phyloP scores from a whole-genome alignment of 2,329 filamentous ascomycete genomes.

The Juglanconis sp. region DNA sequence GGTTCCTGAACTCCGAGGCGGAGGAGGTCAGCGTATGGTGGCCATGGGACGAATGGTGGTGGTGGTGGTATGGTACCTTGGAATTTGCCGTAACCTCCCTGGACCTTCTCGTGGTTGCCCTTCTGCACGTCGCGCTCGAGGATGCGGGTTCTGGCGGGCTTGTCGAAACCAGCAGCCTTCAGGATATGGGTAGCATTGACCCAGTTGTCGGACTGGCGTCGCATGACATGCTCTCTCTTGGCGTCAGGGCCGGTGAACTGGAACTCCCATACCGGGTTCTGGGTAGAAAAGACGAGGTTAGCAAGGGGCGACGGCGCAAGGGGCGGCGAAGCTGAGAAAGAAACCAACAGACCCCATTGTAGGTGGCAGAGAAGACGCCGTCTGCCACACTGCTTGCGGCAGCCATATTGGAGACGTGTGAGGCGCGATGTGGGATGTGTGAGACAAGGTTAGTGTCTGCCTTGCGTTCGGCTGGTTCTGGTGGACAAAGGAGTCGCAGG shows the following conservation, averaged over 20 bases:
- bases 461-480: no score
- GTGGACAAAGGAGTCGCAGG: neutral
- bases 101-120: conserved; percentile 94
- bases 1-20: conserved; percentile 58
- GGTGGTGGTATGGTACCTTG: conserved; percentile 58
- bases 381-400: conserved; percentile 35
- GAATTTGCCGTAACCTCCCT: conserved; percentile 98
- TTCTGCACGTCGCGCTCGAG: conserved; percentile 96
- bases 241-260: conserved; percentile 71
- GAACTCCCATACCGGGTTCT: conserved; percentile 95
- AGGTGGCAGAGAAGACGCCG: conserved; percentile 66
- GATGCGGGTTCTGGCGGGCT: conserved; percentile 90
- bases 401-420: conserved; percentile 36
- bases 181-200: conserved; percentile 99
- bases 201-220: conserved; percentile 88
- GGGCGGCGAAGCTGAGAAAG: neutral
- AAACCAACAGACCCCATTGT: conserved; percentile 59
- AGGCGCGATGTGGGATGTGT: neutral
- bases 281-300: conserved; percentile 10
- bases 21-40: conserved; percentile 10
- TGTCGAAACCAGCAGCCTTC: conserved; percentile 96
- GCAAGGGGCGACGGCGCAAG: neutral
- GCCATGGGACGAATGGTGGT: neutral
- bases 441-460: neutral
- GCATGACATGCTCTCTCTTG: conserved; percentile 83